Base-by-base conservation (phyloP, 257 asterid species). In the Solanum virginianum region DNA sequence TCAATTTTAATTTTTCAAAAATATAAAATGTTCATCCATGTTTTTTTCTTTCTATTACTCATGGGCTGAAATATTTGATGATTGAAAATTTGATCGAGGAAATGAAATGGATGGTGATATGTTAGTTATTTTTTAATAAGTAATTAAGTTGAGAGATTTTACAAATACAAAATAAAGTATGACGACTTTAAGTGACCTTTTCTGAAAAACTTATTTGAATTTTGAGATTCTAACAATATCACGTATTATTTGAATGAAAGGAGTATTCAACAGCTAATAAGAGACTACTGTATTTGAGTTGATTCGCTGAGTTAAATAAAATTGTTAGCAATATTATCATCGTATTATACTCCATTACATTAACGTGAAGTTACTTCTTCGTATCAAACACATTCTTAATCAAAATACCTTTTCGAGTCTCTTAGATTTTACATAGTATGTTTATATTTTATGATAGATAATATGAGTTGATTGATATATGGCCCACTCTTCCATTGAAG, bases 401-500 rank as follows among this genome's bases (percentile, higher is more conserved):
- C 0, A 45, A 13, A 13, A 14, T 59, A n/a, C 3, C 9, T 59
- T 59, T 4, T 59, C 10, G 29, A 59, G 66, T n/a, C 10, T 59
- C 15, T 10, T 10, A 4, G 0, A 26, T 59, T 7, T 59, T n/a
- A 1, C 1, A n/a, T 59, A n/a, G 39, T 36, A 36, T 36, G 3
- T 29, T 29, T 13, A 59, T 59, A n/a, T n/a, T n/a, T 57, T 59
- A n/a, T 59, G 7, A 14, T 53, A 53, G 5, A 14, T 53, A 53
- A 53, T 53, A 53, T 53, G 1, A 53, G 7, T 59, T 59, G 15
- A 59, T 59, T 59, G 20, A 59, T 59, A 20, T 59, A 8, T 59
- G 3, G 0, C 7, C 7, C 0, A 0, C 15, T 24, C 45, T 24
- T 80, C 89, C 89, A 45, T 83, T 2, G 86, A 95, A 95, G 80